A percentile compares a stretch with the other conserved stretches of the same genome.
phyloP scores from a whole-genome alignment of 352 stramenopile species.

The Phytophthora multivora region DNA sequence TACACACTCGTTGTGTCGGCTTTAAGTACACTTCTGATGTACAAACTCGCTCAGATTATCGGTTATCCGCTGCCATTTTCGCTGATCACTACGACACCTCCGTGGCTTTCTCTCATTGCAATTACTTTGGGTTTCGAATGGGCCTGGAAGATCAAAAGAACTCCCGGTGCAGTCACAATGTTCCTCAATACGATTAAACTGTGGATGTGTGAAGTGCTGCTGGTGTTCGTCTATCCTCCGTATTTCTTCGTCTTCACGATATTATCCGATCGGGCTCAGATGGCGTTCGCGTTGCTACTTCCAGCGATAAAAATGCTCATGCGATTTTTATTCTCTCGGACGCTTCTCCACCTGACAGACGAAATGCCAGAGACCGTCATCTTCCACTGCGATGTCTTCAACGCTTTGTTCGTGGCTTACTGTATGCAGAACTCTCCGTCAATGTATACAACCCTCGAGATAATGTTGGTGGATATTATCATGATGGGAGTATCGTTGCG shows the following conservation, averaged over 20 bases:
- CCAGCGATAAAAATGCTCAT: not conserved
- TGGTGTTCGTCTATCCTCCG: constrained; percentile 4
- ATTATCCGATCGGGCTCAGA: not conserved
- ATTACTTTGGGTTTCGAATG: constrained; percentile 9
- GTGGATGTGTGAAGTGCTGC: constrained; percentile 12
- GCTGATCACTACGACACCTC: constrained; percentile 7
- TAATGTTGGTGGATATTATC: constrained; percentile 7
- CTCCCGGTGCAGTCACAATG: not conserved
- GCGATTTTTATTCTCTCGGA: not conserved
- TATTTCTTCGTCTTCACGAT: constrained; percentile 1
- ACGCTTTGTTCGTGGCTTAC: constrained; percentile 3
- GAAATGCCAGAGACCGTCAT: constrained; percentile 4
- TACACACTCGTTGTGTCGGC: constrained; percentile 5
- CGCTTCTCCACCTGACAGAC: constrained; percentile 3
- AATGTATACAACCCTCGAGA: constrained; percentile 4
- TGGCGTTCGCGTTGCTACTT: not conserved
- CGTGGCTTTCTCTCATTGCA: constrained; percentile 3
- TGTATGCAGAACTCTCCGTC: constrained; percentile 19
- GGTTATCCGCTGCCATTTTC: constrained; percentile 27
- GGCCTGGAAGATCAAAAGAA: constrained; percentile 8
- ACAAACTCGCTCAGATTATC: not conserved
- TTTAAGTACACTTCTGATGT: constrained; percentile 2
- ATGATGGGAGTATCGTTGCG: not conserved
- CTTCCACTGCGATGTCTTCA: constrained; percentile 11
- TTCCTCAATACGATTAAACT: constrained; percentile 12